These are phyloP conservation scores for Geopyxis carbonaria DNA, from an alignment of 495 filamentous ascomycete species.

Conservation along the genomic window DNA sequence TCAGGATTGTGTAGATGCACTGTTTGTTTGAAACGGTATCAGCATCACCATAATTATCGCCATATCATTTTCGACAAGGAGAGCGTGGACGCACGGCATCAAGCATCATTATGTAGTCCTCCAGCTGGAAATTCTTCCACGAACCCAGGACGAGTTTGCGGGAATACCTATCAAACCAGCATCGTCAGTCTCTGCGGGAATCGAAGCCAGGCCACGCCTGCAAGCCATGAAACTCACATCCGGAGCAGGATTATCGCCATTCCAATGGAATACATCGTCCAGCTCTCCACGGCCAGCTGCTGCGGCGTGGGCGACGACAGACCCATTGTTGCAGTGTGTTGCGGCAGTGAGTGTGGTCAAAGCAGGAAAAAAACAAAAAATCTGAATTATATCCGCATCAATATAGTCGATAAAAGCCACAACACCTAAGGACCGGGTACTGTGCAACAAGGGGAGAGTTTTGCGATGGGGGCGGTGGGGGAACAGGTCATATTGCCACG, in stretches of 20 bases:
- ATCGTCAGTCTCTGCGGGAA: no score
- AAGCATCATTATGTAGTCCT: constrained; percentile 43
- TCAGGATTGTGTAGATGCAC: constrained; percentile 38
- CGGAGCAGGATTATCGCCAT: constrained; percentile 27
- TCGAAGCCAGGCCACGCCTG: no score
- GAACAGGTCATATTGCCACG: no score
- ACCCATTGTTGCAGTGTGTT: background rate
- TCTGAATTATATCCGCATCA: no score
- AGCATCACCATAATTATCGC: background rate
- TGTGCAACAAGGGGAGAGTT: no score
- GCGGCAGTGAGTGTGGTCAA: no score
- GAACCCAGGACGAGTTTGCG: constrained; percentile 31
- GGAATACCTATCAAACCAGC: constrained; percentile 23
- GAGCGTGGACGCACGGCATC: constrained; percentile 31
- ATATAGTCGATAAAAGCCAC: no score
- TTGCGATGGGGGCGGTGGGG: no score
- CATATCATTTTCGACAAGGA: background rate
- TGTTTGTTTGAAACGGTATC: constrained; percentile 10
- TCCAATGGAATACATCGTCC: constrained; percentile 33
- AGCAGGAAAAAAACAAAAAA: no score
- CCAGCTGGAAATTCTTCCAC: constrained; percentile 32
- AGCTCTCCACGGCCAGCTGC: constrained; percentile 33
- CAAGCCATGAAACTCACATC: constrained; percentile 26
- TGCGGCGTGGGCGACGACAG: constrained; percentile 19
- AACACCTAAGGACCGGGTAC: no score